phyloP scores from a whole-genome alignment of 31 red algal genomes.

The Bonnemaisonia californica region DNA sequence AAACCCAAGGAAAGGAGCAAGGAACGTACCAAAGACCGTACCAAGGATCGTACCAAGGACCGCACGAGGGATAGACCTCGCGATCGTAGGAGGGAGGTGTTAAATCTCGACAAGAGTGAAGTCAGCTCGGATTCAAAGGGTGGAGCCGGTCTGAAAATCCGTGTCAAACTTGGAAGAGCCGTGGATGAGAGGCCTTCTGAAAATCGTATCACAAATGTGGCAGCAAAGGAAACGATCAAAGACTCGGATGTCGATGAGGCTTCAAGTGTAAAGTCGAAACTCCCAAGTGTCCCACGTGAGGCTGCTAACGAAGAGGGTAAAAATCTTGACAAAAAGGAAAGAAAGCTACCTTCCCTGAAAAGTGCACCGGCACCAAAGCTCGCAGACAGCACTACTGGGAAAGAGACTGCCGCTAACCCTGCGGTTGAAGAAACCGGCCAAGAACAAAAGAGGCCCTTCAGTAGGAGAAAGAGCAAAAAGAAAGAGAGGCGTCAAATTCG shows the following conservation, averaged over 20 bases:
- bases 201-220: neutral
- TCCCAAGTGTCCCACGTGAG: neutral
- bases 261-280: conserved; percentile 3
- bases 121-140: conserved; percentile 37
- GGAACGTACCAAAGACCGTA: conserved; percentile 4
- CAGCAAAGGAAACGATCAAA: conserved; percentile 7
- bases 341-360: conserved; percentile 11
- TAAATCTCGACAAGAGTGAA: conserved; percentile 38
- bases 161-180: conserved; percentile 13
- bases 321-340: conserved; percentile 15
- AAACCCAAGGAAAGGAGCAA: neutral
- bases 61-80: conserved; percentile 11
- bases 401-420: neutral
- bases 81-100: neutral
- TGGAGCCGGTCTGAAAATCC: conserved; percentile 41
- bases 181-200: neutral
- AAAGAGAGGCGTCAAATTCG: conserved; percentile 32
- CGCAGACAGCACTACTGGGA: neutral
- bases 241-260: conserved; percentile 12
- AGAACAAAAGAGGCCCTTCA: conserved; percentile 51
- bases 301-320: neutral
- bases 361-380: neutral
- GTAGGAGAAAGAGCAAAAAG: conserved; percentile 48
- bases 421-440: conserved; percentile 16
- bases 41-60: conserved; percentile 32